Percentiles rank a stretch among this genome's conserved stretches.
phyloP scores from a whole-genome alignment of 2,329 filamentous ascomycete species.

The Pseudophaeomoniella oleicola region DNA sequence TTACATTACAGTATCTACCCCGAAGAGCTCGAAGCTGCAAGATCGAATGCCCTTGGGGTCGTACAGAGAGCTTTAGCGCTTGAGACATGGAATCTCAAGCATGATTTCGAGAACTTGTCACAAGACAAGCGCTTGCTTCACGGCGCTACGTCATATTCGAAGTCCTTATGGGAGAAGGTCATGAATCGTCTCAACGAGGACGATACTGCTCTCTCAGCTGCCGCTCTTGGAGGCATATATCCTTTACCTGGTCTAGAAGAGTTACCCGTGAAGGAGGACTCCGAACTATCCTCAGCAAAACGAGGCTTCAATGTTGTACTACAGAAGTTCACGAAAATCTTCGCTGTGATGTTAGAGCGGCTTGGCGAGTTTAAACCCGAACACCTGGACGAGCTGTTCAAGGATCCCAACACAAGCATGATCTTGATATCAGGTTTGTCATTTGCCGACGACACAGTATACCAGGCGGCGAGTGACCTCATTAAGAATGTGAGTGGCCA shows the following conservation, averaged over 20 bases:
- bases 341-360: conserved; percentile 42
- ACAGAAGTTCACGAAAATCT: conserved; percentile 52
- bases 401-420: conserved; percentile 52
- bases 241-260: conserved; percentile 62
- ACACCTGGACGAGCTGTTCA: conserved; percentile 56
- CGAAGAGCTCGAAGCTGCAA: conserved; percentile 1
- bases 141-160: conserved; percentile 48
- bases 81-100: conserved; percentile 43
- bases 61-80: conserved; percentile 53
- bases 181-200: conserved; percentile 52
- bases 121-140: conserved; percentile 47
- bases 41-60: conserved; percentile 34
- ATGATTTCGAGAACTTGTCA: conserved; percentile 54
- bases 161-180: conserved; percentile 65
- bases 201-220: conserved; percentile 57
- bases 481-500: conserved; percentile 71
- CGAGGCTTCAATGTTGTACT: conserved; percentile 49
- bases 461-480: conserved; percentile 65
- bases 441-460: conserved; percentile 64
- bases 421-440: conserved; percentile 68
- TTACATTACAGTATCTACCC: neutral
- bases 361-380: conserved; percentile 60
- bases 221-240: conserved; percentile 55
- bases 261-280: conserved; percentile 47
- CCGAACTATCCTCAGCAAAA: conserved; percentile 47